These are phyloP conservation scores for Pisolithus tinctorius DNA, from an alignment of 768 basidiomycete species.

Conservation along the genomic window DNA sequence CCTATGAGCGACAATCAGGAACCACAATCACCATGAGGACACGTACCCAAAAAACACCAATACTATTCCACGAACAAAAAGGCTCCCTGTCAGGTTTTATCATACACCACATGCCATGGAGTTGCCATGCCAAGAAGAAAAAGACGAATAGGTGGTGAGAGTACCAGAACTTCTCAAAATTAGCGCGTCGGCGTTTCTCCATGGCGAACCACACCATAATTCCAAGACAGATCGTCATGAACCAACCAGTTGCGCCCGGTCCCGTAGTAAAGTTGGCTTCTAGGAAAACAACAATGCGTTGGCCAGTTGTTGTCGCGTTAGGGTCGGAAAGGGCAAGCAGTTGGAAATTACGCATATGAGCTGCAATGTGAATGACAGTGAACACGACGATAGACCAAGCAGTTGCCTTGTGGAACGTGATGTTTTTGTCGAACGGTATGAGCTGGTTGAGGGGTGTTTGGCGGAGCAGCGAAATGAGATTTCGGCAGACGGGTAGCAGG, in stretches of 20 bases:
- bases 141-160: slow-evolving; percentile 83
- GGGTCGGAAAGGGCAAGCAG: slow-evolving; percentile 54
- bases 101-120: slow-evolving; percentile 97
- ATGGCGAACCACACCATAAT: slow-evolving; percentile 82
- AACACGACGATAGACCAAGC: slow-evolving; percentile 86
- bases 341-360: slow-evolving; percentile 84
- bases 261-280: slow-evolving; percentile 75
- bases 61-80: slow-evolving; percentile 75
- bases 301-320: slow-evolving; percentile 43
- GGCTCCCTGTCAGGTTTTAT: slow-evolving; percentile 86
- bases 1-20: slow-evolving; percentile 2
- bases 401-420: slow-evolving; percentile 85
- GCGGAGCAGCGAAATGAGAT: slow-evolving; percentile 86
- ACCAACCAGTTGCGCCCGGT: slow-evolving; percentile 81
- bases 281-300: slow-evolving; percentile 66
- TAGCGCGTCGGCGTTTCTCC: slow-evolving; percentile 69
- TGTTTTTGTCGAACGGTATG: slow-evolving; percentile 92
- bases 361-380: slow-evolving; percentile 66
- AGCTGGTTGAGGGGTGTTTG: slow-evolving; percentile 78
- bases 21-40: background rate
- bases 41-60: slow-evolving; percentile 94
- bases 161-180: slow-evolving; percentile 91
- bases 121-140: slow-evolving; percentile 92
- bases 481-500: slow-evolving; percentile 90
- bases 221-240: slow-evolving; percentile 69